phyloP scores from a whole-genome alignment of 2,329 filamentous ascomycete species.

The Colletotrichum chrysophilum region DNA sequence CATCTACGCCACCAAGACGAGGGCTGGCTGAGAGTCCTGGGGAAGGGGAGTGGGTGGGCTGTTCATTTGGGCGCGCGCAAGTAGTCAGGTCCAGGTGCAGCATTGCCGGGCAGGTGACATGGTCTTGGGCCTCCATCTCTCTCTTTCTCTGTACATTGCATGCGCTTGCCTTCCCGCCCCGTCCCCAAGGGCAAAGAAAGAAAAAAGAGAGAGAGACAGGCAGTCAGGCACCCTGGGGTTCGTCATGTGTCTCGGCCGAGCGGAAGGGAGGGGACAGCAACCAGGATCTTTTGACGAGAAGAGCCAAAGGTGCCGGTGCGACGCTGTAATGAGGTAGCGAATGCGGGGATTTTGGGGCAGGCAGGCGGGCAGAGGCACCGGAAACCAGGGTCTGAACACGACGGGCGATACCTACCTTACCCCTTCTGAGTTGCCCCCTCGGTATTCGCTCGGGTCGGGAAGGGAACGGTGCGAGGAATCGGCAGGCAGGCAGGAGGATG shows the following conservation, averaged over 20 bases:
- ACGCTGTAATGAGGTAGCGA: neutral
- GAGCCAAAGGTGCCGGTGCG: neutral
- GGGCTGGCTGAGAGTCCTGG: neutral
- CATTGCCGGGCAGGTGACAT: neutral
- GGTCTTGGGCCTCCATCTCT: neutral
- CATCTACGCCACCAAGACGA: neutral
- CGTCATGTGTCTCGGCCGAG: neutral
- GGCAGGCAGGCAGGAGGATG: neutral
- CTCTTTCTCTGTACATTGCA: neutral
- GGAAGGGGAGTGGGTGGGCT: neutral
- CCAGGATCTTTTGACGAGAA: neutral
- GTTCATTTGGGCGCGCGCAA: neutral
- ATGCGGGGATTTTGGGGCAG: neutral
- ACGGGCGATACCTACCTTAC: neutral
- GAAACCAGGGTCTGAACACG: neutral
- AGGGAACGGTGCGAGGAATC: neutral
- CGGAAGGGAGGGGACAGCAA: neutral
- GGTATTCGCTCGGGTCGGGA: conserved; percentile 1
- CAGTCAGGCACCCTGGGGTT: neutral
- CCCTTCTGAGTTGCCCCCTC: neutral
- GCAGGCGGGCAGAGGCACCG: neutral
- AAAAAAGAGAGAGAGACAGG: neutral
- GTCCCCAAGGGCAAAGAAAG: neutral
- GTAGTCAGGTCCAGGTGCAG: neutral
- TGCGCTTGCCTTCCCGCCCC: neutral